These are phyloP conservation scores for Thalassia testudinum DNA, from an alignment of 116 monocot species.

Conservation along the genomic window DNA sequence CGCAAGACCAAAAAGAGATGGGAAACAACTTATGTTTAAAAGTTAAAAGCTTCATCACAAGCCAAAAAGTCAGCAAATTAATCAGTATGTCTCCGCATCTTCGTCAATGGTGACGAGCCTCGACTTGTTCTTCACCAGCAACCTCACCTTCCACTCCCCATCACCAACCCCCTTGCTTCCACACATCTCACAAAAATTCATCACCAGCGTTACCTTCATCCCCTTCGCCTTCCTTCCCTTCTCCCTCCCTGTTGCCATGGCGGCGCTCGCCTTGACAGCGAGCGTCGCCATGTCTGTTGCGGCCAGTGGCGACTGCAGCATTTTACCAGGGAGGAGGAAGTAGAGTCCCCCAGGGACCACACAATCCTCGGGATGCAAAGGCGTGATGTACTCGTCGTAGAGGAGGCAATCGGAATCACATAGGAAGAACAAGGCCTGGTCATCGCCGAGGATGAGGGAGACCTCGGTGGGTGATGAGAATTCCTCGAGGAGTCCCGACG, in stretches of 20 bases:
- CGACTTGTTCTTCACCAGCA: neutral
- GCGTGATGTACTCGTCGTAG: constrained; percentile 8
- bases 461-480: constrained; percentile 7
- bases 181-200: neutral
- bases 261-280: no score
- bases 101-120: constrained; percentile 2
- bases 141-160: neutral
- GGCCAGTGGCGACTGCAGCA: no score
- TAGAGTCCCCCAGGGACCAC: no score
- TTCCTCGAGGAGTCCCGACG: constrained; percentile 11
- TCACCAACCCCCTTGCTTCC: neutral
- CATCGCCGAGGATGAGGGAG: constrained; percentile 3
- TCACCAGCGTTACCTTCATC: neutral
- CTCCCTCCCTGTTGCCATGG: constrained; percentile 8
- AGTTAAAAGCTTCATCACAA: no score
- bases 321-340: no score
- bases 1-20: no score
- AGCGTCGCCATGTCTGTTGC: no score
- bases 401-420: constrained; percentile 21
- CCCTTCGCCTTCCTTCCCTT: neutral
- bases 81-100: no score
- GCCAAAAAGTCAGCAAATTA: no score
- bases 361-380: no score
- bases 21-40: no score
- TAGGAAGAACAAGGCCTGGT: constrained; percentile 12